Conservation (phyloP, 2,329 filamentous ascomycete species). For the Ophiognomonia clavigignenti-juglandacearum region DNA sequence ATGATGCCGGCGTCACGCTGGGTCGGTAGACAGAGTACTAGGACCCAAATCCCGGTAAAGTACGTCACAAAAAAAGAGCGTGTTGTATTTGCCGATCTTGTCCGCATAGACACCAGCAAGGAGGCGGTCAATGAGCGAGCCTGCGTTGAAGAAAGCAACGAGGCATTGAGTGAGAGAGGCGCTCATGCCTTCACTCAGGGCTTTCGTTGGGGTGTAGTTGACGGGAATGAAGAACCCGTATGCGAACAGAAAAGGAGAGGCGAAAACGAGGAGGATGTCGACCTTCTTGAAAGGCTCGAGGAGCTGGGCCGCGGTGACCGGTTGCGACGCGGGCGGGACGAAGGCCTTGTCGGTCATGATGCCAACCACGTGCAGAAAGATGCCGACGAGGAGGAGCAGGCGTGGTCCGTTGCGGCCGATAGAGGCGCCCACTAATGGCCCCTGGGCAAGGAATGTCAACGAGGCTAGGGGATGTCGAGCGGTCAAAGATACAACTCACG, state of each 20-base stretch:
- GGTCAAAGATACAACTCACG: not conserved
- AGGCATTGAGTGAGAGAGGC: slow-evolving; percentile 20
- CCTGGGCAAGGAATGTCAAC: no score
- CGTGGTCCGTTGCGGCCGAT: slow-evolving; percentile 55
- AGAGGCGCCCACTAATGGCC: slow-evolving; percentile 49
- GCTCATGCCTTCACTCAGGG: slow-evolving; percentile 17
- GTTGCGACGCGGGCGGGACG: slow-evolving; percentile 6
- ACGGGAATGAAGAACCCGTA: slow-evolving; percentile 24
- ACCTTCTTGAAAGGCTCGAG: slow-evolving; percentile 18
- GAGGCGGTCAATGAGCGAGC: slow-evolving; percentile 17
- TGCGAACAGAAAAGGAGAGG: slow-evolving; percentile 19
- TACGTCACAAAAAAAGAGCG: slow-evolving; percentile 36
- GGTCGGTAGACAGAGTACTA: slow-evolving; percentile 28
- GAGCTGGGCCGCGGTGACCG: slow-evolving; percentile 7
- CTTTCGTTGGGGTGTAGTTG: slow-evolving; percentile 21
- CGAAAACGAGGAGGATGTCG: slow-evolving; percentile 17
- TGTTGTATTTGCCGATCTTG: slow-evolving; percentile 19
- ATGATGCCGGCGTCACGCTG: slow-evolving; percentile 16
- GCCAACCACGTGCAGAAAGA: slow-evolving; percentile 44
- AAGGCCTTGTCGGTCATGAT: slow-evolving; percentile 35
- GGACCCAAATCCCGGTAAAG: slow-evolving; percentile 25
- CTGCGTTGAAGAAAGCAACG: slow-evolving; percentile 23
- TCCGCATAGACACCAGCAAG: slow-evolving; percentile 17
- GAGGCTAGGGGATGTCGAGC: not conserved
- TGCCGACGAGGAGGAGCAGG: slow-evolving; percentile 40